Conservation (phyloP, 1,284 basidiomycete species). For the Entoloma clypeatum region DNA sequence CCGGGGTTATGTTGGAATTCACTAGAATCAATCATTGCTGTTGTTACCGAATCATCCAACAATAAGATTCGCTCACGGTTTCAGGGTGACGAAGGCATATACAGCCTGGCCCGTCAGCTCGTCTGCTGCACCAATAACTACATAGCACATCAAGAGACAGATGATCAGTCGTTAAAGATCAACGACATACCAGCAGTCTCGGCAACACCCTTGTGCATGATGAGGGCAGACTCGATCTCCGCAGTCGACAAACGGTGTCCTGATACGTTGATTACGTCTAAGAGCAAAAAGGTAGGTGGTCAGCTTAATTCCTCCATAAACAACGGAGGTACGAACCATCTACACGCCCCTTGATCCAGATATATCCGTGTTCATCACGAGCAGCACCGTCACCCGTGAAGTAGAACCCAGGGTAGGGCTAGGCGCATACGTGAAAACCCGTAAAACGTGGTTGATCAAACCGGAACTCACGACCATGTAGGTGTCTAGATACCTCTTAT, state of each 20-base stretch:
- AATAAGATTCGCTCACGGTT: slow-evolving; percentile 47
- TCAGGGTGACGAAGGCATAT: slow-evolving; percentile 80
- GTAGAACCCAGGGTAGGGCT: slow-evolving; percentile 85
- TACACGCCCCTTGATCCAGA: slow-evolving; percentile 97
- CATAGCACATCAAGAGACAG: background rate
- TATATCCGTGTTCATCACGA: slow-evolving; percentile 93
- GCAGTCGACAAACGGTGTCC: slow-evolving; percentile 97
- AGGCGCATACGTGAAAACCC: background rate
- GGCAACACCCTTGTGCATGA: slow-evolving; percentile 91
- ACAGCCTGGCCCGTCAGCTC: slow-evolving; percentile 89
- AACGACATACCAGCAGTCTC: slow-evolving; percentile 80
- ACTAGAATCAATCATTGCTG: slow-evolving; percentile 33
- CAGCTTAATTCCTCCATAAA: slow-evolving; percentile 3
- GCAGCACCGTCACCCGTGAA: slow-evolving; percentile 97
- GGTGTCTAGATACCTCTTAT: slow-evolving; percentile 88
- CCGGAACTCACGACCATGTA: slow-evolving; percentile 70
- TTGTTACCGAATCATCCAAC: background rate
- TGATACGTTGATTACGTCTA: slow-evolving; percentile 90
- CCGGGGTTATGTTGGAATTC: slow-evolving; percentile 76
- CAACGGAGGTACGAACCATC: slow-evolving; percentile 68
- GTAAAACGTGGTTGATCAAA: background rate
- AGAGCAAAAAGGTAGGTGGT: background rate
- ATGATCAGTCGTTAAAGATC: too few relatives aligned
- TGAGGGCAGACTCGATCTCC: slow-evolving; percentile 95
- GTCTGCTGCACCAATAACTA: slow-evolving; percentile 83